phyloP scores from a whole-genome alignment of 768 basidiomycete genomes.

The Leucosporidium creatinivorum region DNA sequence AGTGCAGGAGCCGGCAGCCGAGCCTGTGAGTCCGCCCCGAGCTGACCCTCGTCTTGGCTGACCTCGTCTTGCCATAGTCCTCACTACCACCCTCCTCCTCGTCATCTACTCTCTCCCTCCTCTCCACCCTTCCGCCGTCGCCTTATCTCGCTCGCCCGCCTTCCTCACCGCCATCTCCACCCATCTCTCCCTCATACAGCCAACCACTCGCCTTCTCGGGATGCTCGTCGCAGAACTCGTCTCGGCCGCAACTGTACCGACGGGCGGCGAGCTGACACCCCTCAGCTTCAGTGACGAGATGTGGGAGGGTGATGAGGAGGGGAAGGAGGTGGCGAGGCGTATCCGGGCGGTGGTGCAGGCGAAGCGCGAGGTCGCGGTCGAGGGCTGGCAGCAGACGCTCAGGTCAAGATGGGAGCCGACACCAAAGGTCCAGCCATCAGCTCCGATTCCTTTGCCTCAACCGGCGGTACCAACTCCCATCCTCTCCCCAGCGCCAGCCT shows the following conservation, averaged over 20 bases:
- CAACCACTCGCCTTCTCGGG: conserved; percentile 70
- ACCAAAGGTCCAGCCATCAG: no score
- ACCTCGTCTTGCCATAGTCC: conserved; percentile 47
- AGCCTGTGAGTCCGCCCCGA: conserved; percentile 38
- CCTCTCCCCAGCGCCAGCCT: background rate
- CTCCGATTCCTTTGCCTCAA: no score
- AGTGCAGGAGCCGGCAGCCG: conserved; percentile 67
- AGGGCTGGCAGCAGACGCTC: conserved; percentile 21
- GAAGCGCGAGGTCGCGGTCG: conserved; percentile 22
- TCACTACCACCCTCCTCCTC: conserved; percentile 64
- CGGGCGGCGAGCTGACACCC: conserved; percentile 51
- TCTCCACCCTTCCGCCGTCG: conserved; percentile 45
- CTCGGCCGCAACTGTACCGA: conserved; percentile 38
- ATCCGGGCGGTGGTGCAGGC: conserved; percentile 47
- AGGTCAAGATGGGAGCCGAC: background rate
- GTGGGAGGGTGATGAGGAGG: conserved; percentile 71
- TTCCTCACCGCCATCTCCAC: conserved; percentile 63
- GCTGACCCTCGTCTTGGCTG: background rate
- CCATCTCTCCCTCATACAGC: conserved; percentile 73
- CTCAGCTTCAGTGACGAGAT: conserved; percentile 61
- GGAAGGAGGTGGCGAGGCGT: conserved; percentile 57
- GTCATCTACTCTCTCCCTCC: conserved; percentile 56
- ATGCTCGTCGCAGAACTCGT: conserved; percentile 81
- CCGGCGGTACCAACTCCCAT: background rate
- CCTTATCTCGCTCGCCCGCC: conserved; percentile 39